These are phyloP conservation scores for Tinospora cordifolia DNA, from an alignment of 164 flowering plant species.

Conservation along the genomic window DNA sequence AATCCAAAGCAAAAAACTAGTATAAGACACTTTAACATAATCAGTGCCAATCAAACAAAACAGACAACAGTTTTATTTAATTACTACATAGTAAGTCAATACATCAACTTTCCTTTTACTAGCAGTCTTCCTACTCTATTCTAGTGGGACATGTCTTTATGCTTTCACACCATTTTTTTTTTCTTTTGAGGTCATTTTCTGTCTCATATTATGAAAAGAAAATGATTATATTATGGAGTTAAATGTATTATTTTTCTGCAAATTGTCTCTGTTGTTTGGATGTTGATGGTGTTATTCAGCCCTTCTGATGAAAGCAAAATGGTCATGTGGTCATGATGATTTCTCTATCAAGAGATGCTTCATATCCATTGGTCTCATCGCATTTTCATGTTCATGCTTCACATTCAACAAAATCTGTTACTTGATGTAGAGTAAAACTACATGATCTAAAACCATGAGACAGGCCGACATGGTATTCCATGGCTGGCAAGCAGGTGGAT, in stretches of 20 bases:
- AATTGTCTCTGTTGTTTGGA: too few relatives aligned
- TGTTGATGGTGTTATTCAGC: too few relatives aligned
- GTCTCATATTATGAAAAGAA: too few relatives aligned
- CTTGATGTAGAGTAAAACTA: too few relatives aligned
- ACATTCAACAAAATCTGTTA: not conserved
- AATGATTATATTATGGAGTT: too few relatives aligned
- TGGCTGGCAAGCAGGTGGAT: slow-evolving; percentile 7
- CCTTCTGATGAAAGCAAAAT: too few relatives aligned
- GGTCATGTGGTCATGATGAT: not conserved
- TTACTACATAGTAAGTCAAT: not conserved
- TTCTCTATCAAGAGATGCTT: not conserved
- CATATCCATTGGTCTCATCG: not conserved
- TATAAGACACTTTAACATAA: not conserved
- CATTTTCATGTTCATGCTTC: not conserved
- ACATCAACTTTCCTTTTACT: not conserved
- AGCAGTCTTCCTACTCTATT: too few relatives aligned
- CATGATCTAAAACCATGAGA: not conserved
- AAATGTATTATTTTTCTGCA: too few relatives aligned
- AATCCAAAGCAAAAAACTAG: slow-evolving; percentile 1
- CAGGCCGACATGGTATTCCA: not conserved
- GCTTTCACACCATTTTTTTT: too few relatives aligned
- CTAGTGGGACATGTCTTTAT: too few relatives aligned
- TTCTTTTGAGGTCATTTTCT: too few relatives aligned
- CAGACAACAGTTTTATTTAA: slow-evolving; percentile 7
- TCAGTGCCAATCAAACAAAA: not conserved